These are phyloP conservation scores for Venturia nashicola DNA, from an alignment of 2,329 filamentous ascomycete species.

Conservation along the genomic window DNA sequence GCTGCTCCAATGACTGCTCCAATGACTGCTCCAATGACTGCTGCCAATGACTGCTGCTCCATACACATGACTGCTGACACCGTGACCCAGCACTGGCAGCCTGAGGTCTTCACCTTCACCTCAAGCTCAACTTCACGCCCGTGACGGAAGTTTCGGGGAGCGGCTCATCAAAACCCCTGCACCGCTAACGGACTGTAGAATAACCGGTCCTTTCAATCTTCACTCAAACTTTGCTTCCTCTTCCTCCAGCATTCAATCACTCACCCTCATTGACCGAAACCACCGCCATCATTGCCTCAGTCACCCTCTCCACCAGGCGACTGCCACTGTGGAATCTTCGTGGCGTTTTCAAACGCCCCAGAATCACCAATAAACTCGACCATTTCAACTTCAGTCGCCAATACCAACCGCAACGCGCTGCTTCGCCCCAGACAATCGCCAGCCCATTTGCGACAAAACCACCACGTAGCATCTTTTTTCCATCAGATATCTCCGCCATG, in stretches of 20 bases:
- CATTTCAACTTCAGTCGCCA: slow-evolving; percentile 9
- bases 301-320: slow-evolving; percentile 8
- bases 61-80: no score
- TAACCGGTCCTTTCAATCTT: neutral
- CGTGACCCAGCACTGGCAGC: no score
- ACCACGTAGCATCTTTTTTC: slow-evolving; percentile 13
- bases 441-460: neutral
- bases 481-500: slow-evolving; percentile 28
- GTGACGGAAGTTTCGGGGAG: neutral
- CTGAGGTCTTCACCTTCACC: no score
- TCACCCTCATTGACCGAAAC: neutral
- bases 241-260: neutral
- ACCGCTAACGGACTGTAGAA: neutral
- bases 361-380: neutral
- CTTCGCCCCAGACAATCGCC: slow-evolving; percentile 6
- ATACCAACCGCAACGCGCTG: slow-evolving; percentile 10
- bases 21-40: no score
- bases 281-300: slow-evolving; percentile 10
- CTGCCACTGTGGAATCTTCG: neutral
- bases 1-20: no score
- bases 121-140: no score
- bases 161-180: neutral
- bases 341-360: neutral
- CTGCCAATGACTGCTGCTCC: no score
- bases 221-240: neutral